A percentile compares a stretch with the other conserved stretches of the same genome.
These are phyloP conservation scores for Meira nashicola DNA, from an alignment of 1,284 basidiomycete genomes.

Conservation along the genomic window DNA sequence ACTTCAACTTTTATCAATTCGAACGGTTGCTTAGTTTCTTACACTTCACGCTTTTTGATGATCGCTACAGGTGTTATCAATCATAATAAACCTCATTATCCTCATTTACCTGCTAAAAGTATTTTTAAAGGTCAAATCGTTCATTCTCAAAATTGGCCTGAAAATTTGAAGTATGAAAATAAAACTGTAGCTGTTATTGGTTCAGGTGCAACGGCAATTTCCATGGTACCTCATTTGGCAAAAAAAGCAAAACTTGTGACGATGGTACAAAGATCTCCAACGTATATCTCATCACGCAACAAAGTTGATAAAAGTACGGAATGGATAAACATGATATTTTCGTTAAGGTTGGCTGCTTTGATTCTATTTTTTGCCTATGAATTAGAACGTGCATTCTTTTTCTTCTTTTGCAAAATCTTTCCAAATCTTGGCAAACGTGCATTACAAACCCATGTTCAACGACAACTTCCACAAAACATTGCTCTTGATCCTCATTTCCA, in stretches of 20 bases:
- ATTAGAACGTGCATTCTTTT: slow-evolving; percentile 30
- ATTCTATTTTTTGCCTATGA: too few relatives aligned
- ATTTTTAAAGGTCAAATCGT: slow-evolving; percentile 46
- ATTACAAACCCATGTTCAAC: slow-evolving; percentile 23
- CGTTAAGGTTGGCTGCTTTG: too few relatives aligned
- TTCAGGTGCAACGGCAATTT: slow-evolving; percentile 48
- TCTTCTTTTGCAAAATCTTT: slow-evolving; percentile 44
- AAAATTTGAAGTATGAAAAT: slow-evolving; percentile 39
- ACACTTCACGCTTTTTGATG: slow-evolving; percentile 31
- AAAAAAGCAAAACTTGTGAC: slow-evolving; percentile 38
- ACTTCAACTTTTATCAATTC: too few relatives aligned
- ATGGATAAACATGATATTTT: not conserved
- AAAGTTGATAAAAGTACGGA: too few relatives aligned
- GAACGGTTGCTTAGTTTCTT: too few relatives aligned
- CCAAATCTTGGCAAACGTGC: slow-evolving; percentile 31
- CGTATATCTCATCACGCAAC: slow-evolving; percentile 20
- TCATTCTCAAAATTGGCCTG: slow-evolving; percentile 45
- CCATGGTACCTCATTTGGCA: slow-evolving; percentile 42
- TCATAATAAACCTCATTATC: slow-evolving; percentile 35
- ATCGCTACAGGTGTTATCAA: slow-evolving; percentile 46
- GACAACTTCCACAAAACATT: slow-evolving; percentile 36
- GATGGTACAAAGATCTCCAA: slow-evolving; percentile 49
- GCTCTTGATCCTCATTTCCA: slow-evolving; percentile 51
- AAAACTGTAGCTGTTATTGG: slow-evolving; percentile 49
- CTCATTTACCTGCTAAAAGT: slow-evolving; percentile 39